These are phyloP conservation scores for Penstemon barbatus DNA, from an alignment of 257 asterid species.

Conservation along the genomic window DNA sequence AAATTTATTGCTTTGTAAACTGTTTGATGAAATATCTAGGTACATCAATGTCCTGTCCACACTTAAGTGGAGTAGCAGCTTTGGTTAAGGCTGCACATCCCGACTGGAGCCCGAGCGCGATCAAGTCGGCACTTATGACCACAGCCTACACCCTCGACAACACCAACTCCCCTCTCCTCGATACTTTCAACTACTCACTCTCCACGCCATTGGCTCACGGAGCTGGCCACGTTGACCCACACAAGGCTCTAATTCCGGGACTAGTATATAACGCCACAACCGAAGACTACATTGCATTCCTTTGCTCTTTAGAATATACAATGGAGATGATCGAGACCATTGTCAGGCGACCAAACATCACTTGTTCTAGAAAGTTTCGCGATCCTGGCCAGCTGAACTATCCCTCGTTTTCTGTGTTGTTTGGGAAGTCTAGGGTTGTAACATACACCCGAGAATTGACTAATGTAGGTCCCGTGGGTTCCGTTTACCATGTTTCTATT, in stretches of 20 bases:
- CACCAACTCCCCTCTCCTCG: constrained; percentile 45
- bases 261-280: constrained; percentile 52
- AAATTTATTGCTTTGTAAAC: not conserved
- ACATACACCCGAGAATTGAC: constrained; percentile 63
- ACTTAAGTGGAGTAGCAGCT: constrained; percentile 59
- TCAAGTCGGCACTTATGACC: constrained; percentile 67
- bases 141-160: constrained; percentile 56
- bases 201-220: constrained; percentile 60
- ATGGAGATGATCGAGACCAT: constrained; percentile 44
- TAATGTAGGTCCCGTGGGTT: constrained; percentile 68
- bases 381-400: constrained; percentile 87
- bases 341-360: constrained; percentile 52
- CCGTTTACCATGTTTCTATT: constrained; percentile 43
- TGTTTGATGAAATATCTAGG: constrained; percentile 32
- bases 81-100: constrained; percentile 63
- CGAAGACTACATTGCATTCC: constrained; percentile 53
- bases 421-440: constrained; percentile 62
- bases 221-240: constrained; percentile 66
- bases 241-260: constrained; percentile 55
- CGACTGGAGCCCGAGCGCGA: constrained; percentile 64
- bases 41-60: constrained; percentile 72
- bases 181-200: constrained; percentile 44
- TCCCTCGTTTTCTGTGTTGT: constrained; percentile 75
- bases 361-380: constrained; percentile 49
- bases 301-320: constrained; percentile 58